Base-by-base conservation (phyloP, 2,329 filamentous ascomycete species). In the Cladophialophora carrionii region DNA sequence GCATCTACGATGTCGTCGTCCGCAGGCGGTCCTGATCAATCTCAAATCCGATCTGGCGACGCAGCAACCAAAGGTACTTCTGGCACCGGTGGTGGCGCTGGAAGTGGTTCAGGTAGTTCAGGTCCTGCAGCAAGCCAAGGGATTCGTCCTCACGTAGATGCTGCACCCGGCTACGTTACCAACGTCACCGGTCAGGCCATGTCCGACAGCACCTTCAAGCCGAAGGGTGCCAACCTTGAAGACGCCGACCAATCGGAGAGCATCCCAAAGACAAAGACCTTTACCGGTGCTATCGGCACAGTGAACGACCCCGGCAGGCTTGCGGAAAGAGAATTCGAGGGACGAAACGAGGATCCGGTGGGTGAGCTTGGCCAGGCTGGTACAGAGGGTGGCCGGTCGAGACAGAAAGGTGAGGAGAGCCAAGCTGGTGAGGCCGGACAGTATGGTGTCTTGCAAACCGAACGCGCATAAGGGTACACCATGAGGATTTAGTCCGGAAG, bases 261-360 rank as follows among this genome's bases (percentile, higher is more conserved):
- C 46, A 64, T 70, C 7, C 76, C 77, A 26, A 71, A 75, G 24
- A 85, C 85, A 64, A 81, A 80, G 37, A 84, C 81, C 71, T 86
- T 81, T 73, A 80, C 72, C 26, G 74, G 76, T 14, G 81, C 85
- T 26, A 82, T 87, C 65, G 85, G 85, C 2, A 78, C 78, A 2
- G 74, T 81, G 67, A 78, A 85, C 48, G 86, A 88, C 70, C 85
- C 86, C 2, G 81, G 80, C 2, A 76, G 85, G 32, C 71, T 76
- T 20, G 85, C 84, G 6, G 74, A 78, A 70, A 72, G 71, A 41
- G 49, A 57, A 7, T 78, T 78, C 69, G 72, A 77, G 70, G 74
- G 70, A 12, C 67, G 55, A 17, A 74, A 70, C 46, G 71, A 73
- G 1, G 72, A 75, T 4, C 41, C 46, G 9, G 52, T 53, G 14